phyloP scores from a whole-genome alignment of 305 asterid species.

The Lippia alba region DNA sequence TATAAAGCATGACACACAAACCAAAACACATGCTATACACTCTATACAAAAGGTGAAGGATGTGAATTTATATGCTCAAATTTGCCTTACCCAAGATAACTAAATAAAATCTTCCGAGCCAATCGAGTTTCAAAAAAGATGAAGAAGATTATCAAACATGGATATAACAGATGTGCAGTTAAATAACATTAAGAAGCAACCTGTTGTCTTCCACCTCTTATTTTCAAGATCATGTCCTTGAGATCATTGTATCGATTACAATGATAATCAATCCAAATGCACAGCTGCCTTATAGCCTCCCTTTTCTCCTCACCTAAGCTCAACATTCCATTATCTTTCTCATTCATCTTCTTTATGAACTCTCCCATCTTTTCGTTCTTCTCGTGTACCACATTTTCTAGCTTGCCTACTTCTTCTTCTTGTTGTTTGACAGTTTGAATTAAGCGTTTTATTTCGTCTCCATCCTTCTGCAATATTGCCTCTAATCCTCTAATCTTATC shows the following conservation, averaged over 20 bases:
- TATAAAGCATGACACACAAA: constrained; percentile 19
- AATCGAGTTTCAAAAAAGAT: constrained; percentile 24
- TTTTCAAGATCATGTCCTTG: constrained; percentile 56
- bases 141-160: not conserved
- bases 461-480: constrained; percentile 43
- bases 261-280: constrained; percentile 76
- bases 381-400: constrained; percentile 44
- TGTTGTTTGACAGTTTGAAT: constrained; percentile 40
- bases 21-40: constrained; percentile 35
- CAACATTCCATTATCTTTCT: constrained; percentile 45
- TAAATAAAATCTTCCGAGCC: constrained; percentile 4
- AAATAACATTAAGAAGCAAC: constrained; percentile 44
- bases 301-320: constrained; percentile 62
- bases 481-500: constrained; percentile 50
- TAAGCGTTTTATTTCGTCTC: constrained; percentile 50
- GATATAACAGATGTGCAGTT: not conserved
- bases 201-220: constrained; percentile 57
- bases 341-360: constrained; percentile 51
- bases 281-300: constrained; percentile 81
- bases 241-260: constrained; percentile 66
- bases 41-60: constrained; percentile 24
- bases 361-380: constrained; percentile 50
- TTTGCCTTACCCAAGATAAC: constrained; percentile 1
- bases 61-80: constrained; percentile 20
- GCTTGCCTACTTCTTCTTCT: constrained; percentile 52